Conservation (phyloP, 805 yeast species). For the Blastobotrys chiropterorum region DNA sequence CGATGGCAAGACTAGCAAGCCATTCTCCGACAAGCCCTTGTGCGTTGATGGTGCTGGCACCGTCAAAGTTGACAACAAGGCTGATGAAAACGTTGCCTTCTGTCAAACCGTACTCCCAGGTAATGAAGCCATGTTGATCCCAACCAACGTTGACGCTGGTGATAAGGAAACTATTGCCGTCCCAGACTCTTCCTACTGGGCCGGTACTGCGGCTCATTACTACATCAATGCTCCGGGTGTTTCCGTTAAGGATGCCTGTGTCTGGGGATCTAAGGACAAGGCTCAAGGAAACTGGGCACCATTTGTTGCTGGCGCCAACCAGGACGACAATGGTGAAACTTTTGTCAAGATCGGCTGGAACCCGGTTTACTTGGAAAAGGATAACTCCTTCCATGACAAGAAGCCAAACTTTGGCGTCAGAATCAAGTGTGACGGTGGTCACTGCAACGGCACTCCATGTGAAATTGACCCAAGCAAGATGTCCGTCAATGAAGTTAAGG, state of each 20-base stretch:
- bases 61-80: slow-evolving; percentile 53
- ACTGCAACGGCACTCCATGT: slow-evolving; percentile 76
- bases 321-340: slow-evolving; percentile 63
- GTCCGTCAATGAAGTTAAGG: slow-evolving; percentile 51
- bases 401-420: slow-evolving; percentile 66
- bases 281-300: slow-evolving; percentile 91
- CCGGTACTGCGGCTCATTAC: slow-evolving; percentile 79
- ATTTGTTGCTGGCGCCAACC: slow-evolving; percentile 87
- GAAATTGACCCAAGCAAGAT: slow-evolving; percentile 66
- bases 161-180: slow-evolving; percentile 60
- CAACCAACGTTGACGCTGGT: slow-evolving; percentile 57
- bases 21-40: slow-evolving; percentile 49
- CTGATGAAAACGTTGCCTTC: slow-evolving; percentile 61
- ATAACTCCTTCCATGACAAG: slow-evolving; percentile 45
- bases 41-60: slow-evolving; percentile 78
- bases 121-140: slow-evolving; percentile 89
- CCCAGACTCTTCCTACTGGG: slow-evolving; percentile 75
- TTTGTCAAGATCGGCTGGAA: slow-evolving; percentile 87
- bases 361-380: slow-evolving; percentile 65
- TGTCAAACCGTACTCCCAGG: slow-evolving; percentile 95
- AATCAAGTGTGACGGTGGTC: slow-evolving; percentile 60
- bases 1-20: slow-evolving; percentile 61
- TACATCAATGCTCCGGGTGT: slow-evolving; percentile 97
- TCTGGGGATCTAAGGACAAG: slow-evolving; percentile 70
- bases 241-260: slow-evolving; percentile 81